Conservation (phyloP, 768 basidiomycete species). For the Ramaria rubella region DNA sequence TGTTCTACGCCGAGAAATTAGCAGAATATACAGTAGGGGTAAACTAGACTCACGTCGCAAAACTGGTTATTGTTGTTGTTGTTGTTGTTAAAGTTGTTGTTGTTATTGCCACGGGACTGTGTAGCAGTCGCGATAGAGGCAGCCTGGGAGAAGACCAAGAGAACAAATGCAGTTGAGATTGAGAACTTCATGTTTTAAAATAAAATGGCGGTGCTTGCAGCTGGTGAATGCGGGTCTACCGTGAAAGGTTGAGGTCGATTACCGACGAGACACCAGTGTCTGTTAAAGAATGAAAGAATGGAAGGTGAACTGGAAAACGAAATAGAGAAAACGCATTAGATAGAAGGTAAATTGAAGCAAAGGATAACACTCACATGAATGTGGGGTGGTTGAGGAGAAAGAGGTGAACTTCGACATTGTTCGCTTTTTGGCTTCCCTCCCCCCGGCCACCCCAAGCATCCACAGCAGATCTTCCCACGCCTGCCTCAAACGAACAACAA, state of each 20-base stretch:
- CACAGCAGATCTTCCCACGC: not conserved
- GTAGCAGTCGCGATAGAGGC: not conserved
- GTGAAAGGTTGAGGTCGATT: not conserved
- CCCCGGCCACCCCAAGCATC: not conserved
- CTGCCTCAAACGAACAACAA: no score
- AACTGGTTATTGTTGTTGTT: not conserved
- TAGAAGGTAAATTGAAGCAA: not conserved
- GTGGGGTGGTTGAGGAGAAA: not conserved
- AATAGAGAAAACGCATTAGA: not conserved
- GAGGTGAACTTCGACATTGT: not conserved
- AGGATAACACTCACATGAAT: not conserved
- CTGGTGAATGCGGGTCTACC: conserved; percentile 6
- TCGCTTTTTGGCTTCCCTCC: not conserved
- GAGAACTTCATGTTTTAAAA: conserved; percentile 3
- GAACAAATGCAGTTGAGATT: not conserved
- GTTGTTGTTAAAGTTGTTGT: no score
- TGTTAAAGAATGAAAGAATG: not conserved
- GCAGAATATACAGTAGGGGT: not conserved
- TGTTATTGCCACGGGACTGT: not conserved
- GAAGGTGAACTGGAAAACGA: not conserved
- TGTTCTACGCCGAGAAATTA: not conserved
- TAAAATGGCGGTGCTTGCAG: not conserved
- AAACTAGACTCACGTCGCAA: not conserved
- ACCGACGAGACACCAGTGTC: conserved; percentile 3
- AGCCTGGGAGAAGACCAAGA: not conserved